phyloP scores from a whole-genome alignment of 2,329 filamentous ascomycete genomes.

The Pyrenophora seminiperda region DNA sequence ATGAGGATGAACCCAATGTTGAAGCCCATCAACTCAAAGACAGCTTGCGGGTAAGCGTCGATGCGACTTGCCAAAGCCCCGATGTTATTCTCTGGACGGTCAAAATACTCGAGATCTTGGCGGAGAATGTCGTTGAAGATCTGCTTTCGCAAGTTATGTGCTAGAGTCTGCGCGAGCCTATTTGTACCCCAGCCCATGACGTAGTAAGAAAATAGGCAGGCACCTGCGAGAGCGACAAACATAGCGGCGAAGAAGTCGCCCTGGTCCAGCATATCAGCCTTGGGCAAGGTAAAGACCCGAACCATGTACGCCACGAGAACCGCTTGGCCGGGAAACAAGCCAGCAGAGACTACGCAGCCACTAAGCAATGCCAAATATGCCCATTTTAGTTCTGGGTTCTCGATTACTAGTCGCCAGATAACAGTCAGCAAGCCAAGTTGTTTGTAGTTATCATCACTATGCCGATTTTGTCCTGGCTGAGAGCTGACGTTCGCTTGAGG shows the following conservation, averaged over 20 bases:
- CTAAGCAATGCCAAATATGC: slow-evolving; percentile 9
- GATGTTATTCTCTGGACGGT: slow-evolving; percentile 82
- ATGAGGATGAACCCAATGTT: slow-evolving; percentile 20
- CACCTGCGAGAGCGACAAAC: slow-evolving; percentile 29
- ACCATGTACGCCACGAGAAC: slow-evolving; percentile 23
- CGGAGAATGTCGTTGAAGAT: slow-evolving; percentile 58
- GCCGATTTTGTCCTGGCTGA: not conserved
- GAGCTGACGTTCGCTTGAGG: not conserved
- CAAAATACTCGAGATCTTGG: slow-evolving; percentile 89
- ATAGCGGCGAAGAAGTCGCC: slow-evolving; percentile 33
- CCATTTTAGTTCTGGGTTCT: slow-evolving; percentile 11
- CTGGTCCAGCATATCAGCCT: slow-evolving; percentile 12
- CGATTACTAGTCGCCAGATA: slow-evolving; percentile 9
- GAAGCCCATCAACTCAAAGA: slow-evolving; percentile 49
- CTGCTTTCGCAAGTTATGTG: slow-evolving; percentile 12
- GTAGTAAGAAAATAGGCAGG: slow-evolving; percentile 24
- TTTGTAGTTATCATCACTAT: slow-evolving; percentile 6
- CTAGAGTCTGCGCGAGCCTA: slow-evolving; percentile 58
- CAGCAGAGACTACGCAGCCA: slow-evolving; percentile 8
- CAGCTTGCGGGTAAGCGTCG: slow-evolving; percentile 52
- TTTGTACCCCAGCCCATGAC: slow-evolving; percentile 66
- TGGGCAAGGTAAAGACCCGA: slow-evolving; percentile 22
- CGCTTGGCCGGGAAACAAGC: slow-evolving; percentile 15
- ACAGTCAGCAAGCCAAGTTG: slow-evolving; percentile 9
- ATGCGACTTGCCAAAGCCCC: slow-evolving; percentile 72